Conservation (phyloP, 305 asterid genomes). For the Plantago coronopus region DNA sequence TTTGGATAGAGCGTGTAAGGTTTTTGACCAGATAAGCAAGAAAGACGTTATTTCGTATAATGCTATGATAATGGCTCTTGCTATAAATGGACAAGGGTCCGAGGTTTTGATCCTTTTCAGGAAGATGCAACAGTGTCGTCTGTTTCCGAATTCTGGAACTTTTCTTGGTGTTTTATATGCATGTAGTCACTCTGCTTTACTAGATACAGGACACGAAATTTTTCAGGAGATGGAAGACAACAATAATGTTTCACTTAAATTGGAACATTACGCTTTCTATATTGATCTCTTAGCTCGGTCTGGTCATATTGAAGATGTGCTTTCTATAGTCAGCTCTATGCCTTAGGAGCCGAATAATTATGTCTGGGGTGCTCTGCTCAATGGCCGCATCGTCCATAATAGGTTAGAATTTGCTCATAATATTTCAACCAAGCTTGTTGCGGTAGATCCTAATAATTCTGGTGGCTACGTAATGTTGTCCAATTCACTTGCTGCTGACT, state of each 20-base stretch:
- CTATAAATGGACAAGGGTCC: slow-evolving; percentile 55
- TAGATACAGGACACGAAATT: slow-evolving; percentile 48
- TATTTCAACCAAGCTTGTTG: slow-evolving; percentile 50
- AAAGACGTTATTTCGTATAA: slow-evolving; percentile 64
- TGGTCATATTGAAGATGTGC: slow-evolving; percentile 66
- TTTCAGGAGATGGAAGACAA: slow-evolving; percentile 35
- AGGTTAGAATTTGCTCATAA: slow-evolving; percentile 44
- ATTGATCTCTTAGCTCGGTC: slow-evolving; percentile 63
- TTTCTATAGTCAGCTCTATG: slow-evolving; percentile 43
- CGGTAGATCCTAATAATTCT: slow-evolving; percentile 60
- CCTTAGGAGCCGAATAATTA: slow-evolving; percentile 56
- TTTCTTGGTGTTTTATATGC: slow-evolving; percentile 50
- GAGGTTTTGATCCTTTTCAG: slow-evolving; percentile 51
- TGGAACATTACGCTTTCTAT: slow-evolving; percentile 71
- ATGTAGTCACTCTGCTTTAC: slow-evolving; percentile 58
- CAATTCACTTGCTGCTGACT: slow-evolving; percentile 56
- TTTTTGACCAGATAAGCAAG: slow-evolving; percentile 33
- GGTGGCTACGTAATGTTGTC: slow-evolving; percentile 80
- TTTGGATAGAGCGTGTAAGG: slow-evolving; percentile 42
- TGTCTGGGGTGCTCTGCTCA: slow-evolving; percentile 71
- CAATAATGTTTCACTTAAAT: slow-evolving; percentile 31
- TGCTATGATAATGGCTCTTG: slow-evolving; percentile 75
- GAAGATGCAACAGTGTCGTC: slow-evolving; percentile 32
- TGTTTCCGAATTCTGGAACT: slow-evolving; percentile 45
- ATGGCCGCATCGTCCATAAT: slow-evolving; percentile 53